Evolutionary conservation across 345 rosid species (phyloP).

Genomic region (Psidium guajava): DNA sequence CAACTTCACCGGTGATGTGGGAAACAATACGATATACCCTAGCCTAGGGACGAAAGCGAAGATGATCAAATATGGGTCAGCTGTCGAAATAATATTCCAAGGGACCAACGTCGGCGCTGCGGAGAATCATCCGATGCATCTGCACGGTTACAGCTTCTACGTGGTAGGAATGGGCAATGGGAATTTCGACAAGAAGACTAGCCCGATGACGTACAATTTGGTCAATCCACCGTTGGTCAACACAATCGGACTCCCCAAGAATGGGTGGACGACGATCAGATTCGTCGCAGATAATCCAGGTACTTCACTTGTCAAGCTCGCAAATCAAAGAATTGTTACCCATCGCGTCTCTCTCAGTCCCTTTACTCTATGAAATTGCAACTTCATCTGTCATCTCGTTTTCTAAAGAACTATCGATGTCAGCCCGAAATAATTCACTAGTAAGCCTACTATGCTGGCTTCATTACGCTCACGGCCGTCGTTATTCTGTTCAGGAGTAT

Average conservation of each 20-base stretch:
- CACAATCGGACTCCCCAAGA: slow-evolving; percentile 16
- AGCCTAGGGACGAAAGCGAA: slow-evolving; percentile 13
- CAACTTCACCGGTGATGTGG: slow-evolving; percentile 23
- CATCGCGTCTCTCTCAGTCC: not conserved
- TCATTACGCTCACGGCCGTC: no score
- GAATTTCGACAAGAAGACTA: slow-evolving; percentile 15
- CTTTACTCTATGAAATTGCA: not conserved
- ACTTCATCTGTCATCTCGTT: not conserved
- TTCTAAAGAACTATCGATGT: no score
- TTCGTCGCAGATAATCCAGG: slow-evolving; percentile 29
- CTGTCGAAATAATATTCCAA: slow-evolving; percentile 29
- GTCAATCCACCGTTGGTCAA: slow-evolving; percentile 25
- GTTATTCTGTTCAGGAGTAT: not conserved
- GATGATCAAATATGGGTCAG: slow-evolving; percentile 16
- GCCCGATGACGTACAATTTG: slow-evolving; percentile 16
- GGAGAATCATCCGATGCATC: slow-evolving; percentile 31
- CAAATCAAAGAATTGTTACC: not conserved
- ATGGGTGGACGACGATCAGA: slow-evolving; percentile 22
- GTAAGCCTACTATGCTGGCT: no score
- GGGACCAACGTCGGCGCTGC: slow-evolving; percentile 20
- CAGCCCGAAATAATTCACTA: no score
- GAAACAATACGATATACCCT: not conserved
- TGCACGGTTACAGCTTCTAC: slow-evolving; percentile 34
- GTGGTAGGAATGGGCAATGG: slow-evolving; percentile 27
- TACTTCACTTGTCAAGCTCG: not conserved